A percentile compares a stretch with the other conserved stretches of the same genome.
phyloP scores from a whole-genome alignment of 2,329 filamentous ascomycete genomes.

The Exophiala sp. region DNA sequence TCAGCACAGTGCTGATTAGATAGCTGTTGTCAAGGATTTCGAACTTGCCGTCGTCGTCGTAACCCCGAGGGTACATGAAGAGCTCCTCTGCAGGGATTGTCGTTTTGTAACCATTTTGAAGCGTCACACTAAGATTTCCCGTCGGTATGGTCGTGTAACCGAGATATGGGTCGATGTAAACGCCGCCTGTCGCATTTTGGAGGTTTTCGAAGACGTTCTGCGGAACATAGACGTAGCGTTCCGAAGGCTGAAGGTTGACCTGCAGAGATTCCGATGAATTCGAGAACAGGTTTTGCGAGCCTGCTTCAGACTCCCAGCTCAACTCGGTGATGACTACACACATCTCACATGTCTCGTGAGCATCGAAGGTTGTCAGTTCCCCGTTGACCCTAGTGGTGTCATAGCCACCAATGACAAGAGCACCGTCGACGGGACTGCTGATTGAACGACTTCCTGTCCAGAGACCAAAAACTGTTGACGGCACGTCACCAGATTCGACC shows the following conservation, averaged over 20 bases:
- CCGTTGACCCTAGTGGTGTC: slow-evolving; percentile 22
- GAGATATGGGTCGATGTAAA: slow-evolving; percentile 15
- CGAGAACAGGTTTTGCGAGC: slow-evolving; percentile 17
- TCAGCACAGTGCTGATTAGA: slow-evolving; percentile 13
- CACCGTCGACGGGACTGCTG: slow-evolving; percentile 18
- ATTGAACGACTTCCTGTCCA: slow-evolving; percentile 25
- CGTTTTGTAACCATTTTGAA: slow-evolving; percentile 24
- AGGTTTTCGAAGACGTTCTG: slow-evolving; percentile 23
- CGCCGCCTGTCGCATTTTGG: slow-evolving; percentile 13
- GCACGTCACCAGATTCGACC: slow-evolving; percentile 14
- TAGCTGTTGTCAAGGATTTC: slow-evolving; percentile 19
- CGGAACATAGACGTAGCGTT: slow-evolving; percentile 19
- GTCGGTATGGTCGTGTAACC: slow-evolving; percentile 15
- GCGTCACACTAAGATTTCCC: slow-evolving; percentile 22
- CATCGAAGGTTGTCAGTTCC: slow-evolving; percentile 16
- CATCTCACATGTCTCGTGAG: slow-evolving; percentile 16
- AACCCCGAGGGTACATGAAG: slow-evolving; percentile 22
- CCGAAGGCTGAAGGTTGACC: slow-evolving; percentile 21
- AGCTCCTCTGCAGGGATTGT: slow-evolving; percentile 25
- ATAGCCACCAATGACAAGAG: slow-evolving; percentile 26
- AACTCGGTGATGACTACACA: slow-evolving; percentile 21
- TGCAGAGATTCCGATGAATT: slow-evolving; percentile 19
- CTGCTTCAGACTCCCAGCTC: slow-evolving; percentile 12
- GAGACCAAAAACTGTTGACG: slow-evolving; percentile 23
- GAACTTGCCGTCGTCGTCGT: slow-evolving; percentile 21